Base-by-base conservation (phyloP, 345 rosid genomes). In the Corymbia maculata region DNA sequence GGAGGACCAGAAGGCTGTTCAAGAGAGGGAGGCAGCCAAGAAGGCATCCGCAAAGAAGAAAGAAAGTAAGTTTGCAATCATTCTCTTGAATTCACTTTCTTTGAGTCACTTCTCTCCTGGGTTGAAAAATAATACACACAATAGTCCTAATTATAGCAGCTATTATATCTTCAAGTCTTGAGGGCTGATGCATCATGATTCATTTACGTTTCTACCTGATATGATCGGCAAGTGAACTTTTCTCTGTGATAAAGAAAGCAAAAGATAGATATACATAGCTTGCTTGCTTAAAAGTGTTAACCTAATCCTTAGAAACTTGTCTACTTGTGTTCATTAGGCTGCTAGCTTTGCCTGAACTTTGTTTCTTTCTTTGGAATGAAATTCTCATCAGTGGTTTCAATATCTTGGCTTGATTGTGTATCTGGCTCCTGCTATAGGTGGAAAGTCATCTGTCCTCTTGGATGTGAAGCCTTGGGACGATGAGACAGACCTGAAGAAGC, bases 381-480 rank as follows among this genome's bases (percentile, higher is more conserved):
- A 36, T 75, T 42, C 26, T 75, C 49, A 75, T 42, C 14, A 19
- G 82, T 75, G 82, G 45, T 21, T 87, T 87, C 64, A 55, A 87
- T 51, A 52, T 87, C 30, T 79, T 85, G n/a, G 52, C 30, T 51
- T 8, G 24, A 51, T 85, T 42, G 44, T 21, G 14, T 32, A 45
- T 26, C 26, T 61, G 53, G 53, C 15, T 85, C 85, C 50, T 64
- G 52, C 87, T 52, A 9, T 85, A 96, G 99, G 99, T 92, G 99
- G 99, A 49, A 96, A 97, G 89, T 96, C 99, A 26, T 97, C 99
- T 7, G 93, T 97, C 51, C 98, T 97, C 44, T 22, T 97, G 97
- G 99, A 96, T 86, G 94, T 97, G 51, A 96, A 97, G 88, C 99
- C 99, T 85, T 97, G 99, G 98, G 99, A 97, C 90, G 99, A 97